Evolutionary conservation across 1,139 yeast species (phyloP).

Genomic region (Yamadazyma siamensis): DNA sequence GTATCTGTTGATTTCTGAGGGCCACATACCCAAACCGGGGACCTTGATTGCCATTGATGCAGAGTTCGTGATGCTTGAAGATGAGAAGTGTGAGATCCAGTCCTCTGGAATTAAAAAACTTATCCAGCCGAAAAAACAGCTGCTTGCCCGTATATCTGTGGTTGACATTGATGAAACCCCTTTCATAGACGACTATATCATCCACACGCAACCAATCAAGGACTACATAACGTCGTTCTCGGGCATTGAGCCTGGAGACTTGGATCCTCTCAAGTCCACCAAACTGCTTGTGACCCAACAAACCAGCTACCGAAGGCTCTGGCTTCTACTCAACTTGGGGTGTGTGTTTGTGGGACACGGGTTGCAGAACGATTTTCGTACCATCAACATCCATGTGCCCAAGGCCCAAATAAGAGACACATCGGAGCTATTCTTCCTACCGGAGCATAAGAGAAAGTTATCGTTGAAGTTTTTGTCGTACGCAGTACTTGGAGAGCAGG

Average conservation of each 20-base stretch:
- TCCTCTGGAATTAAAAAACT: slow-evolving; percentile 63
- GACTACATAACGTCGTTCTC: slow-evolving; percentile 89
- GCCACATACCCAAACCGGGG: slow-evolving; percentile 74
- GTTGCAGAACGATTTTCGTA: slow-evolving; percentile 82
- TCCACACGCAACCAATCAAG: slow-evolving; percentile 65
- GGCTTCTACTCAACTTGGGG: slow-evolving; percentile 85
- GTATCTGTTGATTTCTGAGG: slow-evolving; percentile 59
- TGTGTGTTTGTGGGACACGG: slow-evolving; percentile 97
- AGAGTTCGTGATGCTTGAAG: slow-evolving; percentile 82
- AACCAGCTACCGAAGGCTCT: slow-evolving; percentile 80
- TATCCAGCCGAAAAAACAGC: slow-evolving; percentile 70
- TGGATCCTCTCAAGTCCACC: slow-evolving; percentile 65
- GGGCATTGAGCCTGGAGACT: slow-evolving; percentile 90
- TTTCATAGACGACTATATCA: slow-evolving; percentile 90
- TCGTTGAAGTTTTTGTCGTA: slow-evolving; percentile 90
- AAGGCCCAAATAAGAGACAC: slow-evolving; percentile 85
- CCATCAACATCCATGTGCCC: slow-evolving; percentile 89
- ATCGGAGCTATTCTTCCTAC: slow-evolving; percentile 68
- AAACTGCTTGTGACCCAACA: slow-evolving; percentile 76
- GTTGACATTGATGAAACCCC: slow-evolving; percentile 67
- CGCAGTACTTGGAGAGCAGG: slow-evolving; percentile 67
- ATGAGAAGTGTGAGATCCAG: slow-evolving; percentile 77
- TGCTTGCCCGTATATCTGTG: slow-evolving; percentile 88
- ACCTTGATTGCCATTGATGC: slow-evolving; percentile 92
- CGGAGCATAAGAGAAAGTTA: slow-evolving; percentile 68